Evolutionary conservation across 2,329 filamentous ascomycete species (phyloP), one percentile per base, ranked within the genome.

Genomic region (Leptographium lundbergii): DNA sequence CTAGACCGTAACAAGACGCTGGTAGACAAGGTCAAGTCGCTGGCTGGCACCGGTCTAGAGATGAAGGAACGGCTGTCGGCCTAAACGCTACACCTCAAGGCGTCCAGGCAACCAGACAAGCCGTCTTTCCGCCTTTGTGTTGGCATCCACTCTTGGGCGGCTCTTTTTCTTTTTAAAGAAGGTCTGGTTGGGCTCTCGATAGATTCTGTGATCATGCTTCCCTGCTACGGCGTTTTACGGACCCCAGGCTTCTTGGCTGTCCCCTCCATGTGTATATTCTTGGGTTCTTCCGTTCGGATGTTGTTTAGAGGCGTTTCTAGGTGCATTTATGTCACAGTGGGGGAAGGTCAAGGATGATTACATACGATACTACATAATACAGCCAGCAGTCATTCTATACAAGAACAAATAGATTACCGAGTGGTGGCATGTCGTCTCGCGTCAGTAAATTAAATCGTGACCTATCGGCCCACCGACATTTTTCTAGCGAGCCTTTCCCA

Each of bases 1-100:
- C 75, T 97, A 61, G 84, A 91, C 69, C 71, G 75, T 32, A 78
- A 80, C 36, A 84, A 85, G 63, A 81, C 81, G 60, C 75, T 97
- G 62, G 79, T 84, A 9, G 80, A 81, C 59, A 94, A 85, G 70
- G 79, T 97, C 63, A 83, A 82, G 69, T 79, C 80, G 29, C 77
- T 95, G 69, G 91, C 85, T 32, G 88, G 86, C 27, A 89, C 87
- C 69, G 80, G 84, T 61, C 68, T 81, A 36, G 68, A 74, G 48
- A 74, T 81, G 65, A 72, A 73, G 70, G 87, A 75, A 66, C 73
- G 74, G 39, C 74, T 75, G 48, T n/a, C 42, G 0, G n/a, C 54
- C 11, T 57, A 24, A 32, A 2, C 7, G 29, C 2, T 34, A 6
- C 11, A 10, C 32, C 14, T 54, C 32, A 10, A 34, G 32, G 32